Conservation (phyloP, 179 eudicot genomes). For the Gypsophila paniculata region DNA sequence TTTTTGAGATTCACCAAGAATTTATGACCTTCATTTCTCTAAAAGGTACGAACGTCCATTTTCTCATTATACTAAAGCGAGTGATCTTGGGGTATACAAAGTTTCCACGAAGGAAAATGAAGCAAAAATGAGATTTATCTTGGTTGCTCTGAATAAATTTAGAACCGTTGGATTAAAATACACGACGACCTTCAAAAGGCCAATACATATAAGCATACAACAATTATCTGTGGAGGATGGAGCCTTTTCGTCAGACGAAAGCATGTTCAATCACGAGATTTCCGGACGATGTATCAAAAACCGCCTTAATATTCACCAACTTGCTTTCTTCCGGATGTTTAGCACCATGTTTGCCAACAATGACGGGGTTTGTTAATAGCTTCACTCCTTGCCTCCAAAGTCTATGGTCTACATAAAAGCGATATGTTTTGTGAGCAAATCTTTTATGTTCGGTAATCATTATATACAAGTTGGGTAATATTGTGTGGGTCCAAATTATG, state of each 20-base stretch:
- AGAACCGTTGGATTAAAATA: not conserved
- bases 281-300: conserved; percentile 56
- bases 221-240: not conserved
- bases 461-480: not conserved
- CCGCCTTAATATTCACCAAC: conserved; percentile 50
- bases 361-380: conserved; percentile 48
- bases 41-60: too few species aligned
- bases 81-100: too few species aligned
- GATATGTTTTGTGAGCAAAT: not conserved
- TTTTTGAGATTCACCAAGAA: too few species aligned
- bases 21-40: too few species aligned
- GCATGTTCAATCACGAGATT: conserved; percentile 37
- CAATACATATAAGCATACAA: not conserved
- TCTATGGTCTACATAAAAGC: conserved; percentile 49
- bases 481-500: too few species aligned
- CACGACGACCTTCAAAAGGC: not conserved
- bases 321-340: conserved; percentile 16
- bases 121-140: too few species aligned
- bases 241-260: conserved; percentile 19
- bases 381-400: conserved; percentile 88
- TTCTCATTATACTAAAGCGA: too few species aligned
- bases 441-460: too few species aligned
- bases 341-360: conserved; percentile 28
- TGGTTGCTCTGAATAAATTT: too few species aligned
- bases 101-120: too few species aligned